phyloP scores from a whole-genome alignment of 768 basidiomycete genomes.

The Suillus occidentalis region DNA sequence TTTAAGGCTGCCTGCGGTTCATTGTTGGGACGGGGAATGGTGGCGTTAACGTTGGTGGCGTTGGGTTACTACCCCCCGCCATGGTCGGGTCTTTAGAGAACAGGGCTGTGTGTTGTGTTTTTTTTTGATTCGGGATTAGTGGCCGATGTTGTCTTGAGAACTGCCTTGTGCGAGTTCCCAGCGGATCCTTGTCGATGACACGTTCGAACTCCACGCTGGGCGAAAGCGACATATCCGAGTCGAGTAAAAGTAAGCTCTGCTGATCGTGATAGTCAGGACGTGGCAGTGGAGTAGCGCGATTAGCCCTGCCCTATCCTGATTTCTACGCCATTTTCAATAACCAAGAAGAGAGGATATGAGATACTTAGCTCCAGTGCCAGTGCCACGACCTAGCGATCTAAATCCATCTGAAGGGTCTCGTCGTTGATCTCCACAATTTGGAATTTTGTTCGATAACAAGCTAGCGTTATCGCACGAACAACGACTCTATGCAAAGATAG shows the following conservation, averaged over 20 bases:
- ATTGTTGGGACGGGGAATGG: neutral
- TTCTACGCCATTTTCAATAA: neutral
- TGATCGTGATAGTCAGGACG: no score
- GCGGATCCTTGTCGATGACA: neutral
- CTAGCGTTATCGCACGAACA: neutral
- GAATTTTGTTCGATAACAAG: neutral
- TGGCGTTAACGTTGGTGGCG: neutral
- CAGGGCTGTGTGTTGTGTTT: neutral
- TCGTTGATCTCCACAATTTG: neutral
- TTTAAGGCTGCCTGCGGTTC: neutral
- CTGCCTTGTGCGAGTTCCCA: neutral
- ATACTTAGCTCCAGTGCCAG: neutral
- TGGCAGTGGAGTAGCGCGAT: neutral
- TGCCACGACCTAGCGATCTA: neutral
- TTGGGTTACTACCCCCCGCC: no score
- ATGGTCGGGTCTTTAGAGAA: neutral
- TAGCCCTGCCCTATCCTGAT: neutral
- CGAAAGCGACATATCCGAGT: neutral
- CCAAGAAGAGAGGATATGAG: neutral
- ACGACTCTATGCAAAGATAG: neutral
- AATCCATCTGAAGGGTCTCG: no score
- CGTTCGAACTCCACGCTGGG: neutral
- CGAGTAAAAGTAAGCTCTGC: no score
- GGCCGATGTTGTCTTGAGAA: neutral
- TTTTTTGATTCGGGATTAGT: neutral